A percentile compares a stretch with the other conserved stretches of the same genome.
These are phyloP conservation scores for Wickerhamomyces queroliae DNA, from an alignment of 805 yeast species.

Conservation along the genomic window DNA sequence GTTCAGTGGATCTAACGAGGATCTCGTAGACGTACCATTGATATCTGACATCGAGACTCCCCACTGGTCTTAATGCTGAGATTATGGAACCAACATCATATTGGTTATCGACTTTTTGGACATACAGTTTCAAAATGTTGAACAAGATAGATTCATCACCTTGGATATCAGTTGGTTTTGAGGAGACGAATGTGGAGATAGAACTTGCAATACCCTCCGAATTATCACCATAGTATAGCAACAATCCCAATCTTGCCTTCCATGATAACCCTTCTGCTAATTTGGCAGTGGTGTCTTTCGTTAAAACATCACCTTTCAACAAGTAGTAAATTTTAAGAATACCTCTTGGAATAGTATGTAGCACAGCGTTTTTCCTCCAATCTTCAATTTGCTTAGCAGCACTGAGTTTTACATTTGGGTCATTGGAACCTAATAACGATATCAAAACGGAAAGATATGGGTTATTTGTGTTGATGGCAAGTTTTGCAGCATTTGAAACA, in stretches of 20 bases:
- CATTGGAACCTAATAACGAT: slow-evolving; percentile 68
- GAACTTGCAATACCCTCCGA: slow-evolving; percentile 28
- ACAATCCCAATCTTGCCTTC: slow-evolving; percentile 54
- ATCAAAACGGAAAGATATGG: slow-evolving; percentile 66
- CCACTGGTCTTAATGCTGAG: slow-evolving; percentile 9
- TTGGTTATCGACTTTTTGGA: slow-evolving; percentile 14
- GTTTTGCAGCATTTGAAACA: slow-evolving; percentile 52
- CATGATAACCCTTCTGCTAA: slow-evolving; percentile 51
- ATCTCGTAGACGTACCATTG: slow-evolving; percentile 50
- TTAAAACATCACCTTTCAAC: slow-evolving; percentile 45
- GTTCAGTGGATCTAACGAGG: slow-evolving; percentile 29
- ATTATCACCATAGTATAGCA: slow-evolving; percentile 57
- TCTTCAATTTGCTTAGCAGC: slow-evolving; percentile 59
- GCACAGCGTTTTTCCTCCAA: slow-evolving; percentile 49
- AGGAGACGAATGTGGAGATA: slow-evolving; percentile 22
- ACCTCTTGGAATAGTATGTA: slow-evolving; percentile 43
- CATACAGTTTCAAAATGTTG: slow-evolving; percentile 25
- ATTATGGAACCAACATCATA: slow-evolving; percentile 12
- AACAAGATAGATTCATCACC: slow-evolving; percentile 16
- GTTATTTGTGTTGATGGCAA: slow-evolving; percentile 57
- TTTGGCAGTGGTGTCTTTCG: slow-evolving; percentile 23
- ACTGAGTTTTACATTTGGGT: slow-evolving; percentile 43
- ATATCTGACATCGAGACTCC: slow-evolving; percentile 29
- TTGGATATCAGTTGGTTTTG: slow-evolving; percentile 8
- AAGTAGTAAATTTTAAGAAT: slow-evolving; percentile 59